A percentile compares a stretch with the other conserved stretches of the same genome.
phyloP scores from a whole-genome alignment of 768 basidiomycete species.

The Fomitopsis pulvina region DNA sequence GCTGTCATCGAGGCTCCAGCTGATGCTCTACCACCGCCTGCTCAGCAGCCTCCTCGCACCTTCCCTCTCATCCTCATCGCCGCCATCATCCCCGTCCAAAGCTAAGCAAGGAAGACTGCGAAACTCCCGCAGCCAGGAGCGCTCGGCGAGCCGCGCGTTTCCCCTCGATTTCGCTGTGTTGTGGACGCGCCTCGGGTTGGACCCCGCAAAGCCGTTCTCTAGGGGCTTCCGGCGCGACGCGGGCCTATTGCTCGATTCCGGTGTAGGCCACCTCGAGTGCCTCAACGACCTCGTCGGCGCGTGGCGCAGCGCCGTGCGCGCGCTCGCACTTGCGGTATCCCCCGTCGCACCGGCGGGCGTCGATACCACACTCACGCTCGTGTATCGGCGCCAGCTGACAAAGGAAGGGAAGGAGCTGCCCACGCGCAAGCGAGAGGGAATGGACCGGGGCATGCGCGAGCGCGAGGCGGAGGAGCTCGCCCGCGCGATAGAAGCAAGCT shows the following conservation, averaged over 20 bases:
- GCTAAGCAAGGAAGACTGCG: neutral
- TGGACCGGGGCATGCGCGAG: neutral
- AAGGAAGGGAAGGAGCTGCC: neutral
- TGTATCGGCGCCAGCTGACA: constrained; percentile 37
- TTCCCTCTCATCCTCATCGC: too few relatives aligned
- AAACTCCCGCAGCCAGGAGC: neutral
- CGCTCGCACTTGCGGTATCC: constrained; percentile 10
- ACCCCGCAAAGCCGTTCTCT: constrained; percentile 43
- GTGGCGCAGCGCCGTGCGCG: constrained; percentile 25
- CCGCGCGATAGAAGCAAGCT: constrained; percentile 41
- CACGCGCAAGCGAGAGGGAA: neutral
- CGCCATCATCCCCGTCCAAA: neutral
- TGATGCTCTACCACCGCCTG: constrained; percentile 73
- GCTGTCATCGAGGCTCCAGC: constrained; percentile 54
- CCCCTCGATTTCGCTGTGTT: constrained; percentile 45
- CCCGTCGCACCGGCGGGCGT: constrained; percentile 31
- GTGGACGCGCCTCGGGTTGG: constrained; percentile 42
- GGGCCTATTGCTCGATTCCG: constrained; percentile 10
- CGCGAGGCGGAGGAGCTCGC: constrained; percentile 38
- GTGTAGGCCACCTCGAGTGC: constrained; percentile 6
- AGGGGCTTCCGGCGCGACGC: constrained; percentile 35
- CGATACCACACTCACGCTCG: constrained; percentile 36
- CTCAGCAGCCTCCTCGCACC: constrained; percentile 43
- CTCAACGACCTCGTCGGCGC: constrained; percentile 25
- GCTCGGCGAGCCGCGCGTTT: neutral